phyloP scores from a whole-genome alignment of 805 yeast genomes.

The Huiozyma naganishii region DNA sequence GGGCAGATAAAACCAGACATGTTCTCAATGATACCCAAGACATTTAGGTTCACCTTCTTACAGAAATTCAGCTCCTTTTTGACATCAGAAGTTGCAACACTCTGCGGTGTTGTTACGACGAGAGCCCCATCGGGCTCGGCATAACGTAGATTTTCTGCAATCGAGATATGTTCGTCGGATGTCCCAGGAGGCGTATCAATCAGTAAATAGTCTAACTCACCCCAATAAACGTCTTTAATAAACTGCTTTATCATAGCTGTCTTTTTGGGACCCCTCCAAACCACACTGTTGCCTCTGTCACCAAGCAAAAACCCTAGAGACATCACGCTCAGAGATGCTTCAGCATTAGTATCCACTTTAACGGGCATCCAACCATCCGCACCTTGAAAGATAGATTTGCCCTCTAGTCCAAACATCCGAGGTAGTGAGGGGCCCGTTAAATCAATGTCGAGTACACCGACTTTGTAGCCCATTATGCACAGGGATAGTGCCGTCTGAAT shows the following conservation, averaged over 20 bases:
- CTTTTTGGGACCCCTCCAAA: slow-evolving; percentile 98
- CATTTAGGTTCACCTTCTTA: slow-evolving; percentile 64
- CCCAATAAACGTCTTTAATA: slow-evolving; percentile 87
- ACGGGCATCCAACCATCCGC: slow-evolving; percentile 92
- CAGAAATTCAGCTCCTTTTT: slow-evolving; percentile 90
- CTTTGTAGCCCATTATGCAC: slow-evolving; percentile 57
- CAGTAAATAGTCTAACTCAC: slow-evolving; percentile 55
- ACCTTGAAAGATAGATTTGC: slow-evolving; percentile 68
- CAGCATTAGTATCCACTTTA: slow-evolving; percentile 26
- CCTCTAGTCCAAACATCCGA: slow-evolving; percentile 88
- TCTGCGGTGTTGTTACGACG: slow-evolving; percentile 93
- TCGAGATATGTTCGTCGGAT: slow-evolving; percentile 93
- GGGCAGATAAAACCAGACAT: slow-evolving; percentile 98
- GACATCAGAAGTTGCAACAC: slow-evolving; percentile 88
- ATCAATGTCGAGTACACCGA: slow-evolving; percentile 94
- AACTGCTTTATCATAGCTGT: slow-evolving; percentile 97
- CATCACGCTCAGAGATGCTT: slow-evolving; percentile 53
- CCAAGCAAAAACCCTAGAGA: slow-evolving; percentile 80
- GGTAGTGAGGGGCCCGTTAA: slow-evolving; percentile 95
- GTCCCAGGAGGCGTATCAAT: slow-evolving; percentile 99
- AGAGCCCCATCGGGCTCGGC: slow-evolving; percentile 84
- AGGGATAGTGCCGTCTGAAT: slow-evolving; percentile 85
- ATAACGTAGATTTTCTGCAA: slow-evolving; percentile 76
- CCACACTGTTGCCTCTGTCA: slow-evolving; percentile 81
- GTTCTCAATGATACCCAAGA: slow-evolving; percentile 85